Conservation (phyloP, 257 asterid genomes). For the Cinchona pubescens region DNA sequence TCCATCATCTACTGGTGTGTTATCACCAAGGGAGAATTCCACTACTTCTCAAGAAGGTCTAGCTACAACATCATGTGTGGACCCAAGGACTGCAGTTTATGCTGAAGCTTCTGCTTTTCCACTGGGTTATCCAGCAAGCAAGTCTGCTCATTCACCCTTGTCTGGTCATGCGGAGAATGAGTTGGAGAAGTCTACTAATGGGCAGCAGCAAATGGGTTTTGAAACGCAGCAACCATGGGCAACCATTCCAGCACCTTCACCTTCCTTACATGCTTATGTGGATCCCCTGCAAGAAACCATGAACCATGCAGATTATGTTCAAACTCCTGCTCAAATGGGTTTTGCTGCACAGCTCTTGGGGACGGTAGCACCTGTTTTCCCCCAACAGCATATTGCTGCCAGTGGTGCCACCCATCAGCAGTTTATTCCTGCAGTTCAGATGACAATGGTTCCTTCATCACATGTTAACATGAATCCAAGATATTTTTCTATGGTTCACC, state of each 20-base stretch:
- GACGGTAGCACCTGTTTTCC: constrained; percentile 45
- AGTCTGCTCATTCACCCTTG: constrained; percentile 30
- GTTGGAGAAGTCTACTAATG: constrained; percentile 38
- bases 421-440: constrained; percentile 55
- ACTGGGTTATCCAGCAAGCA: constrained; percentile 38
- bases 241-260: constrained; percentile 47
- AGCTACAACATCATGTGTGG: constrained; percentile 36
- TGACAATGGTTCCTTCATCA: constrained; percentile 63
- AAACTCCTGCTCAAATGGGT: constrained; percentile 63
- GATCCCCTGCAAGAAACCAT: constrained; percentile 58
- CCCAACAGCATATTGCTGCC: constrained; percentile 47
- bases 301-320: constrained; percentile 51
- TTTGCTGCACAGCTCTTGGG: constrained; percentile 61
- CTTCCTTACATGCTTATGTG: constrained; percentile 48
- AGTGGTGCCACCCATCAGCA: constrained; percentile 54
- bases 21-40: constrained; percentile 46
- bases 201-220: constrained; percentile 35
- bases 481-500: constrained; percentile 39
- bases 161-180: constrained; percentile 47
- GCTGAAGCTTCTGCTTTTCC: constrained; percentile 46
- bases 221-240: constrained; percentile 40
- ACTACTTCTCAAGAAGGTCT: constrained; percentile 39
- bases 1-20: constrained; percentile 41
- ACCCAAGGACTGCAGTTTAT: constrained; percentile 33
- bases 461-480: constrained; percentile 52